Percentiles rank a stretch among this genome's conserved stretches.
phyloP scores from a whole-genome alignment of 2,329 filamentous ascomycete species.

The Sporothrix sp. region DNA sequence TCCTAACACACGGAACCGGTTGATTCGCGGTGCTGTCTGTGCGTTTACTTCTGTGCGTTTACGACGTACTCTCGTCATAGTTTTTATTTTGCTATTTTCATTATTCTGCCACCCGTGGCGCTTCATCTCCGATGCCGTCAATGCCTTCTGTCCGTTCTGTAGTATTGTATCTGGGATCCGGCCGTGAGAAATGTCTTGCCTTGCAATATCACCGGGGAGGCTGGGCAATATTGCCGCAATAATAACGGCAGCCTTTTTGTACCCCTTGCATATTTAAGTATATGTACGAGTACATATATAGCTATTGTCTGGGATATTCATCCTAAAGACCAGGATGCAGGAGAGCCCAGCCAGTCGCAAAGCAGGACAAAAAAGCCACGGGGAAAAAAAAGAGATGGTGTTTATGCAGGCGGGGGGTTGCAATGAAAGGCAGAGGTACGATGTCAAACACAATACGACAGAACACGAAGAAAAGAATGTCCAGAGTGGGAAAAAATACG shows the following conservation, averaged over 20 bases:
- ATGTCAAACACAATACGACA: no score
- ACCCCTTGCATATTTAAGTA: background rate
- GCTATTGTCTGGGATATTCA: background rate
- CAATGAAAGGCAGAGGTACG: no score
- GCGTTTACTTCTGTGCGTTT: no score
- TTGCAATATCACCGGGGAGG: background rate
- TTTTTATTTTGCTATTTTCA: no score
- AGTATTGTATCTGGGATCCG: background rate
- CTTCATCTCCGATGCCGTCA: constrained; percentile 12
- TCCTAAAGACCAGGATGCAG: background rate
- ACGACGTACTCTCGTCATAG: no score
- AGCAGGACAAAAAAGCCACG: background rate
- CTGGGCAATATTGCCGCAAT: background rate
- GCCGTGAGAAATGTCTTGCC: background rate
- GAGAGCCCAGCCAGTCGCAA: background rate
- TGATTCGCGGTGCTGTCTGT: no score
- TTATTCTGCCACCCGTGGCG: background rate
- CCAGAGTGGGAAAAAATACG: no score
- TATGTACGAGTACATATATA: no score
- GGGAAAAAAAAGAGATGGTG: background rate
- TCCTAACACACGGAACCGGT: constrained; percentile 4
- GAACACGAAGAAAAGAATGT: no score
- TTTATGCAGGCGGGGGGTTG: no score
- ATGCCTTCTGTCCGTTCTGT: constrained; percentile 6
- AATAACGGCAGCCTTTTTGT: background rate